Evolutionary conservation across 768 basidiomycete species (phyloP), one percentile per base, ranked within the genome.

Genomic region (Russula griseocarnosa): DNA sequence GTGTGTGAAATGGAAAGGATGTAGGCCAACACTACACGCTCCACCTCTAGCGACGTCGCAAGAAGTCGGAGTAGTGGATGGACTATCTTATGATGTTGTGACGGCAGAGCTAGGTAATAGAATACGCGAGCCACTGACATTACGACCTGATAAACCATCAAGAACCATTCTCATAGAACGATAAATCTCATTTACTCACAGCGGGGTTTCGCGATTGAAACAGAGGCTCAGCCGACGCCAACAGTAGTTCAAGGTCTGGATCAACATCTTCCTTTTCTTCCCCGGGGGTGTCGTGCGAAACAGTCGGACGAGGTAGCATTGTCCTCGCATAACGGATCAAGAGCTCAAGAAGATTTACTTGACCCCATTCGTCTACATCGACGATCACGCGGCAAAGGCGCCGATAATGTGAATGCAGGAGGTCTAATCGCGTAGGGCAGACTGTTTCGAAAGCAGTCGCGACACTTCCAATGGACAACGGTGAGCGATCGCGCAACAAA

Each of bases 301-400:
- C 68, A 1, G 73, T 74, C 11, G 92, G 87, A 66, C 86, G 79
- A 2, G 84, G 82, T 36, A 97, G 79, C 92, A 96, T 95, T 0
- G 81, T 83, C 56, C 95, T 78, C 3, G 84, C 90, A 72, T 99
- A 99, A 63, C 90, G 79, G 60, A 86, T 75, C 36, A 99, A 80
- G 16, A 98, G 79, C 50, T 87, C 82, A 65, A 96, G 79, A 22
- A 94, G 74, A 52, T 87, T 83, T 7, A 89, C 83, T 74, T 98
- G 97, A 0, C 94, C 94, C 97, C 97, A 99, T 73, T 97, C 96
- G 70, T 99, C 97, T 5, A 88, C 86, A 70, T 99, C 94, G 38
- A 93, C 81, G 3, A 98, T 77, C n/a, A 90, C 78, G 49, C 82
- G 81, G 71, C 94, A 97, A 34, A 94, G 77, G 30, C 91, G 84